phyloP scores from a whole-genome alignment of 2,329 filamentous ascomycete genomes.

The Aschersonia sp. region DNA sequence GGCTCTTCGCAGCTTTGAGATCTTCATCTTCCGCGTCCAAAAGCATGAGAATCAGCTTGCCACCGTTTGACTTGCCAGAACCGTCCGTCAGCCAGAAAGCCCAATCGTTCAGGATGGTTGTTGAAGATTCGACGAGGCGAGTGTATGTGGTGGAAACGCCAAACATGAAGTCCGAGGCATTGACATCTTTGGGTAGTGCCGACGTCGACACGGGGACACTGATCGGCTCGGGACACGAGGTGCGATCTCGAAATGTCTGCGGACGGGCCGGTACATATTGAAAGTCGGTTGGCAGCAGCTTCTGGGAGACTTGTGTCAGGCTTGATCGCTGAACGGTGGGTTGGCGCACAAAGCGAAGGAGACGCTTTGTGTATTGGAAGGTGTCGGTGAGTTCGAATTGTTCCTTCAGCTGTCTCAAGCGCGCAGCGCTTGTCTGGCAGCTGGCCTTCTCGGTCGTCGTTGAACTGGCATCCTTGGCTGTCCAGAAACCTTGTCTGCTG shows the following conservation, averaged over 20 bases:
- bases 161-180: constrained; percentile 42
- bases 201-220: constrained; percentile 21
- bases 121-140: constrained; percentile 32
- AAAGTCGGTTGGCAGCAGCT: constrained; percentile 21
- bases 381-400: constrained; percentile 31
- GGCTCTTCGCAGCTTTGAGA: constrained; percentile 28
- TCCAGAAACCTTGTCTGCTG: not conserved
- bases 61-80: constrained; percentile 37
- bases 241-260: constrained; percentile 11
- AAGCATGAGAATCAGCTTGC: constrained; percentile 37
- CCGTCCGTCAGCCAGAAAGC: constrained; percentile 43
- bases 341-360: constrained; percentile 31
- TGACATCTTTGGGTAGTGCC: constrained; percentile 29
- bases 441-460: not conserved
- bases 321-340: constrained; percentile 31
- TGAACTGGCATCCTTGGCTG: not conserved
- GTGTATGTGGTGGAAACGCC: constrained; percentile 43
- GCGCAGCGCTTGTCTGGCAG: constrained; percentile 1
- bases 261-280: constrained; percentile 29
- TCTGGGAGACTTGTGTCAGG: constrained; percentile 31
- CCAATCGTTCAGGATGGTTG: constrained; percentile 40
- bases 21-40: constrained; percentile 35
- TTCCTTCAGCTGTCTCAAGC: constrained; percentile 6
- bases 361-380: constrained; percentile 40
- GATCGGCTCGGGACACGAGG: constrained; percentile 31